These are phyloP conservation scores for Trichoderma arundinaceum DNA, from an alignment of 2,329 filamentous ascomycete genomes.

Conservation along the genomic window DNA sequence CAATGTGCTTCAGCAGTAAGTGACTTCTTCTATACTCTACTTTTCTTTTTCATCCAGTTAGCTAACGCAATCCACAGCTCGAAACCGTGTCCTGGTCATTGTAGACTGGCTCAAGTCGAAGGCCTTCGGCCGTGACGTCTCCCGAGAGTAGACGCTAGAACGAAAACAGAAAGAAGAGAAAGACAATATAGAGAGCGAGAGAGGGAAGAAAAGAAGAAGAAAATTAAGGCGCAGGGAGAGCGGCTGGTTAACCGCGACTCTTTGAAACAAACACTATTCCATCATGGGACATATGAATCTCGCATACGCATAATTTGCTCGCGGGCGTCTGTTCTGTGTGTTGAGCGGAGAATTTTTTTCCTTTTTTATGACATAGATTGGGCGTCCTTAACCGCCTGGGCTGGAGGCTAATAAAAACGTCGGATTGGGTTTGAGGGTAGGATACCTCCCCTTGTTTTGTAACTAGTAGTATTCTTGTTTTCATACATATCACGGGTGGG, in stretches of 20 bases:
- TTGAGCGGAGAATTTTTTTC: conserved; percentile 26
- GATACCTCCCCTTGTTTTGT: conserved; percentile 24
- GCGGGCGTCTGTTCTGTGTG: conserved; percentile 29
- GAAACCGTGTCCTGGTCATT: conserved; percentile 90
- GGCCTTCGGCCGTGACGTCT: conserved; percentile 93
- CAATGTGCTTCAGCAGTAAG: conserved; percentile 99
- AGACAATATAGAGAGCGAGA: neutral
- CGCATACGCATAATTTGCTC: conserved; percentile 24
- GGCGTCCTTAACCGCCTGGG: conserved; percentile 18
- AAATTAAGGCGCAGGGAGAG: conserved; percentile 29
- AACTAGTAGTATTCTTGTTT: conserved; percentile 26
- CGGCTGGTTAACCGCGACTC: conserved; percentile 21
- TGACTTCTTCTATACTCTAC: conserved; percentile 41
- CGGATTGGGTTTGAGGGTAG: conserved; percentile 23
- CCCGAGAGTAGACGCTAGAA: conserved; percentile 66
- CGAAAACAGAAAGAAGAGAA: neutral
- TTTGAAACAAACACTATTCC: conserved; percentile 12
- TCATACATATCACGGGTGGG: conserved; percentile 6
- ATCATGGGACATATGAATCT: conserved; percentile 18
- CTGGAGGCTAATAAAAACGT: conserved; percentile 26
- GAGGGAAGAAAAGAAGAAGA: conserved; percentile 32
- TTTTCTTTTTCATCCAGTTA: neutral
- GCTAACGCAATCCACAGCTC: conserved; percentile 59
- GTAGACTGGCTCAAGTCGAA: conserved; percentile 98
- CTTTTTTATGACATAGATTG: conserved; percentile 32